Percentiles rank a stretch among this genome's conserved stretches.
phyloP scores from a whole-genome alignment of 129 eudicot species.

The Tagetes erecta region DNA sequence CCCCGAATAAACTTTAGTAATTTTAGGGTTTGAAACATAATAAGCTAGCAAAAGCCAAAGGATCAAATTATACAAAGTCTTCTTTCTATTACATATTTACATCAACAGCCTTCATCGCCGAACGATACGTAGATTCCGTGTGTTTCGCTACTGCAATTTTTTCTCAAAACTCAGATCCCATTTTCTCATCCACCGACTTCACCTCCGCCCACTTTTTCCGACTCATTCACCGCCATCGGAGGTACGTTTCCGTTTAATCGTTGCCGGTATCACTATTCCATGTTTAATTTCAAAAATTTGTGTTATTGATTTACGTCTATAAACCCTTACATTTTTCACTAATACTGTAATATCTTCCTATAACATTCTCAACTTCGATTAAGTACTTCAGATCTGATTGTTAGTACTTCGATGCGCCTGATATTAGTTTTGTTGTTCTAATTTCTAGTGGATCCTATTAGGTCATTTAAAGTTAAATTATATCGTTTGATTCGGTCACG shows the following conservation, averaged over 20 bases:
- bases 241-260: slow-evolving; percentile 14
- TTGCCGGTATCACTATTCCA: background rate
- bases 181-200: slow-evolving; percentile 32
- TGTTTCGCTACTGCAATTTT: background rate
- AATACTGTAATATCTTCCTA: background rate
- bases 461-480: background rate
- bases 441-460: slow-evolving; percentile 5
- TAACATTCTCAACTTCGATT: background rate
- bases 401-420: background rate
- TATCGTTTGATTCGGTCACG: background rate
- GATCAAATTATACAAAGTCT: too few relatives aligned
- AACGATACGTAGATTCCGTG: slow-evolving; percentile 16
- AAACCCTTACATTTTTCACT: slow-evolving; percentile 14
- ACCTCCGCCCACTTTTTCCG: slow-evolving; percentile 28
- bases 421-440: slow-evolving; percentile 7
- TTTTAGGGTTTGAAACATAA: too few relatives aligned
- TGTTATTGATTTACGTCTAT: background rate
- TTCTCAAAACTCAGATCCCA: slow-evolving; percentile 21
- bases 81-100: background rate
- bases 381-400: slow-evolving; percentile 30
- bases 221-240: slow-evolving; percentile 25
- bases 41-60: too few relatives aligned
- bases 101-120: slow-evolving; percentile 17
- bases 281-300: background rate
- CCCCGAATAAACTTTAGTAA: too few relatives aligned